phyloP scores from a whole-genome alignment of 2,329 filamentous ascomycete genomes.

The Metarhizium robertsii region DNA sequence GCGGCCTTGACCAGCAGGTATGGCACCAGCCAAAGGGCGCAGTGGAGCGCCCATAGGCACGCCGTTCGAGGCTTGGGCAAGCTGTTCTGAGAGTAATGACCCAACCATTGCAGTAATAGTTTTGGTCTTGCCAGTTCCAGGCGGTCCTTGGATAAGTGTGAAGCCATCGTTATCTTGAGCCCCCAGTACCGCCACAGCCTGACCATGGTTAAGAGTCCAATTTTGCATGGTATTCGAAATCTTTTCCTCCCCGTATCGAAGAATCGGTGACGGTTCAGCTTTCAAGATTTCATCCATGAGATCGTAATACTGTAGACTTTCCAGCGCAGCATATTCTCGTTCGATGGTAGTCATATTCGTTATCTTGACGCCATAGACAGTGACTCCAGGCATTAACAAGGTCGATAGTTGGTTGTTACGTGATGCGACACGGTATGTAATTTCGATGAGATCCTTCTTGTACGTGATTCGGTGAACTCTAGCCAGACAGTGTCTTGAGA shows the following conservation, averaged over 20 bases:
- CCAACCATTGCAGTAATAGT: slow-evolving; percentile 96
- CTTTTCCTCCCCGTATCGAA: slow-evolving; percentile 68
- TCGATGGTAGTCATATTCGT: slow-evolving; percentile 92
- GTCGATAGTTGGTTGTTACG: slow-evolving; percentile 51
- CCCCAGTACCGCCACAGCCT: slow-evolving; percentile 85
- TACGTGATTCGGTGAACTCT: slow-evolving; percentile 71
- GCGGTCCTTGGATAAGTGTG: slow-evolving; percentile 89
- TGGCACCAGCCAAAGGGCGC: slow-evolving; percentile 15
- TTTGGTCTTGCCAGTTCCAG: slow-evolving; percentile 96
- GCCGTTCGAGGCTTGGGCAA: slow-evolving; percentile 23
- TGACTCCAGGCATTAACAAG: slow-evolving; percentile 58
- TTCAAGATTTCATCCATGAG: slow-evolving; percentile 85
- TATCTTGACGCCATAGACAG: slow-evolving; percentile 70
- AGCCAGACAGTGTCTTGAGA: slow-evolving; percentile 73
- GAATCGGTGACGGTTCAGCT: slow-evolving; percentile 81
- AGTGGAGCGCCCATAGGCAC: slow-evolving; percentile 21
- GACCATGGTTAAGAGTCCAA: slow-evolving; percentile 79
- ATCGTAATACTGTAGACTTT: slow-evolving; percentile 91
- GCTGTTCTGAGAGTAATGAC: slow-evolving; percentile 46
- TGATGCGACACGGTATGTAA: slow-evolving; percentile 76
- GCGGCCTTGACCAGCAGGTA: slow-evolving; percentile 18
- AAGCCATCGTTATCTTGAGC: slow-evolving; percentile 95
- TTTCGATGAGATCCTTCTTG: slow-evolving; percentile 73
- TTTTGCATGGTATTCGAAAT: slow-evolving; percentile 60
- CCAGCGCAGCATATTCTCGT: slow-evolving; percentile 85